These are phyloP conservation scores for Arxiozyma slooffiae DNA, from an alignment of 1,139 yeast species.

Conservation along the genomic window DNA sequence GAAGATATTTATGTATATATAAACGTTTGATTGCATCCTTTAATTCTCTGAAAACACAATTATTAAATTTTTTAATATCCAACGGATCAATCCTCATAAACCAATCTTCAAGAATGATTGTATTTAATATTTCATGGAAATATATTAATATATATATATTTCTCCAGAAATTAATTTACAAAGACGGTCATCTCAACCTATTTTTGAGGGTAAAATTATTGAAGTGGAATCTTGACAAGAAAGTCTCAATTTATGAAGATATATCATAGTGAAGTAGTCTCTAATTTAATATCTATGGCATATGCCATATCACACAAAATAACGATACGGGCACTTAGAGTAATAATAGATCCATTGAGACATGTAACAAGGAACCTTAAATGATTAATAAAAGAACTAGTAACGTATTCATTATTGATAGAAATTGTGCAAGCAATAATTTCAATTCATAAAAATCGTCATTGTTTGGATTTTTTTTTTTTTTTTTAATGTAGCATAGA, in stretches of 20 bases:
- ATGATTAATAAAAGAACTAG: conserved; percentile 63
- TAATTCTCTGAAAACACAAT: conserved; percentile 40
- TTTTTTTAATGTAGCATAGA: conserved; percentile 34
- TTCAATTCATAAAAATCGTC: conserved; percentile 30
- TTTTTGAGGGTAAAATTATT: conserved; percentile 54
- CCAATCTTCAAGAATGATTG: conserved; percentile 53
- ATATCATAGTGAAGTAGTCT: conserved; percentile 47
- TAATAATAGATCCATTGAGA: conserved; percentile 81
- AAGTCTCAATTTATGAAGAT: conserved; percentile 81
- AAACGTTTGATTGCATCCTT: conserved; percentile 39
- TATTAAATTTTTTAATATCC: conserved; percentile 53
- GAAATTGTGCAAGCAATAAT: conserved; percentile 48
- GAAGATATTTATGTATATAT: conserved; percentile 49
- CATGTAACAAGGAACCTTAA: conserved; percentile 64
- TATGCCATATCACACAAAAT: conserved; percentile 70
- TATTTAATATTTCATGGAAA: conserved; percentile 52
- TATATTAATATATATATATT: conserved; percentile 60
- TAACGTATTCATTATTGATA: conserved; percentile 63
- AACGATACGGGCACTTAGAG: conserved; percentile 65
- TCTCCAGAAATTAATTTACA: conserved; percentile 66
- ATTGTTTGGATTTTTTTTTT: conserved; percentile 40
- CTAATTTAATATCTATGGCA: conserved; percentile 43
- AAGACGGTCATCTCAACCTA: conserved; percentile 65
- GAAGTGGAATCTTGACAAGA: conserved; percentile 79
- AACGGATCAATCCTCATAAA: conserved; percentile 22